Conservation (phyloP, 306 rosid species). For the Prunus davidiana region DNA sequence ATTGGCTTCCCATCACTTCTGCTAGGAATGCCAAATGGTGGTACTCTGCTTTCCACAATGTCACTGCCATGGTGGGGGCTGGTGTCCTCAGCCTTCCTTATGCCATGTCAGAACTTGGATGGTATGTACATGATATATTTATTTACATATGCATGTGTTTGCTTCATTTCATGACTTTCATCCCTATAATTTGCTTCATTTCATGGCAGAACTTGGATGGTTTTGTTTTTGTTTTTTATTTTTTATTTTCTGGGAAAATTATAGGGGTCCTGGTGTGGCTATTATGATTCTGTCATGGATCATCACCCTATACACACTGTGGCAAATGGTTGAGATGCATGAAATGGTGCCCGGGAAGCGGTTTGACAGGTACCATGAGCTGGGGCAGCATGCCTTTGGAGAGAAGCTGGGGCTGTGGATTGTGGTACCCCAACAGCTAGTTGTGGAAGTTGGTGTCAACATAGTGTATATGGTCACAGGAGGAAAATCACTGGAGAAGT, state of each 20-base stretch:
- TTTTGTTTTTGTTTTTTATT: neutral
- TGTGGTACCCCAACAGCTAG: conserved; percentile 69
- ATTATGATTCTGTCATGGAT: conserved; percentile 62
- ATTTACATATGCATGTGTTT: no score
- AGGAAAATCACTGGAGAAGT: conserved; percentile 59
- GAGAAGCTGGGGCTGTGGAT: conserved; percentile 66
- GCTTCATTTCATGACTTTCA: no score
- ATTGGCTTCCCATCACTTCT: conserved; percentile 88
- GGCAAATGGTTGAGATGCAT: conserved; percentile 97
- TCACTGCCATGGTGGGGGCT: conserved; percentile 96
- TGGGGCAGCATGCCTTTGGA: conserved; percentile 85
- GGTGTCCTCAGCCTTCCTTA: conserved; percentile 89
- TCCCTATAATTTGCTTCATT: neutral
- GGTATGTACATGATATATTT: conserved; percentile 32
- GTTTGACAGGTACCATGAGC: conserved; percentile 80
- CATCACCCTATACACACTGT: conserved; percentile 67
- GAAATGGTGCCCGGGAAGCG: conserved; percentile 87
- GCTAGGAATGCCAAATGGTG: conserved; percentile 88
- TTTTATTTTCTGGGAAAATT: neutral
- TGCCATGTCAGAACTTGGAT: conserved; percentile 79
- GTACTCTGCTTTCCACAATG: conserved; percentile 88
- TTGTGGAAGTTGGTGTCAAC: conserved; percentile 68
- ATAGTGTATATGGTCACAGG: conserved; percentile 77
- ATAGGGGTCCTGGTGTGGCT: conserved; percentile 64
- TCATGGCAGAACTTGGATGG: neutral